Percentiles rank a stretch among this genome's conserved stretches.
Evolutionary conservation across 495 filamentous ascomycete genomes (phyloP).

Genomic region (Penicillium maclennaniae): DNA sequence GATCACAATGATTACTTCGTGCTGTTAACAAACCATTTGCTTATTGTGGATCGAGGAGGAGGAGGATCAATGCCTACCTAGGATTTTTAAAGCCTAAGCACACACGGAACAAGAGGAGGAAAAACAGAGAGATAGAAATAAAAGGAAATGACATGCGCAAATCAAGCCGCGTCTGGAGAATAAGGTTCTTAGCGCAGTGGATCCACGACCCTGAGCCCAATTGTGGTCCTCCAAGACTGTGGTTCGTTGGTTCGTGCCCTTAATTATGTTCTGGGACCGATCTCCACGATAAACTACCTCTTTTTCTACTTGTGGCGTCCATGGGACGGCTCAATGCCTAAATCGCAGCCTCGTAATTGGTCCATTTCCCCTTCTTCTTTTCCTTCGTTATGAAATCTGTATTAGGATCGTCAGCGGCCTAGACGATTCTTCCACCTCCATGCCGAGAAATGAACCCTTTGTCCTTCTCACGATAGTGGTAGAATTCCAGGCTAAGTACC

Average conservation of each 20-base stretch:
- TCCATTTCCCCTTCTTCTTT: not conserved
- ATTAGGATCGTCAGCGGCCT: too few relatives aligned
- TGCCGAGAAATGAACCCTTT: too few relatives aligned
- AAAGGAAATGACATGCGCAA: not conserved
- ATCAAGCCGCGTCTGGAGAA: not conserved
- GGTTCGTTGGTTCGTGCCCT: not conserved
- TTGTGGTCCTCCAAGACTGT: not conserved
- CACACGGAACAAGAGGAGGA: too few relatives aligned
- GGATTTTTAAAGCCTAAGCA: not conserved
- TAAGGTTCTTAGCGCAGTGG: not conserved
- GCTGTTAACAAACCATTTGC: not conserved
- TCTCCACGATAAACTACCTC: not conserved
- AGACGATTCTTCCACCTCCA: too few relatives aligned
- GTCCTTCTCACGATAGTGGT: too few relatives aligned
- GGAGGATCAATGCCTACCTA: not conserved
- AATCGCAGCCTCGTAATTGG: not conserved
- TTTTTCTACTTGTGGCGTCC: not conserved
- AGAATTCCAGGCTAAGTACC: not conserved
- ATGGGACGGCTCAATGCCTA: not conserved
- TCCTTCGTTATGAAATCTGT: too few relatives aligned
- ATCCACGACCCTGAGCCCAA: not conserved
- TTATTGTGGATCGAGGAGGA: not conserved
- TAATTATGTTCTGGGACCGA: not conserved
- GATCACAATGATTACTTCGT: not conserved
- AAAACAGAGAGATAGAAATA: not conserved